Conservation (phyloP, 2,329 filamentous ascomycete species). For the Golovinomyces cichoracearum region DNA sequence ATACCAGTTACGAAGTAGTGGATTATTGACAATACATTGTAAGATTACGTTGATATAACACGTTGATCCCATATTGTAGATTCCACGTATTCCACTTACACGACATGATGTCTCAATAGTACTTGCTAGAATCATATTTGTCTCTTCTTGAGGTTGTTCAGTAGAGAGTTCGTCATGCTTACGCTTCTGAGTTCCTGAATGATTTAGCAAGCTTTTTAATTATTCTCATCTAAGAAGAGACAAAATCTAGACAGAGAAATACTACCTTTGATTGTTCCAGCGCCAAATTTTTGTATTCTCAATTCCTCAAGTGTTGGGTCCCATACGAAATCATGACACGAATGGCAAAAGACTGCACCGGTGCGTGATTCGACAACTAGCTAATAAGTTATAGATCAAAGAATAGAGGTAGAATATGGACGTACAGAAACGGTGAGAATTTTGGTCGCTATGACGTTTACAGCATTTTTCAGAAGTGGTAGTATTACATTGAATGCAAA, state of each 20-base stretch:
- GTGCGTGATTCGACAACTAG: constrained; percentile 53
- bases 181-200: constrained; percentile 35
- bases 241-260: not conserved
- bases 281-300: constrained; percentile 41
- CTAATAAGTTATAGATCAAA: constrained; percentile 3
- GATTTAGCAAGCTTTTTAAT: constrained; percentile 1
- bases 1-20: constrained; percentile 73
- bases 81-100: constrained; percentile 64
- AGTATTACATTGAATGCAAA: constrained; percentile 47
- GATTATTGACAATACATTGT: constrained; percentile 82
- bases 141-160: constrained; percentile 41
- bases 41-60: constrained; percentile 96
- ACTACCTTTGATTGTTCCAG: constrained; percentile 36
- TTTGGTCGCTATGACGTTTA: constrained; percentile 39
- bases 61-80: constrained; percentile 95
- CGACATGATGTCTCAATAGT: constrained; percentile 59
- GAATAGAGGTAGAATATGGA: constrained; percentile 2
- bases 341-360: constrained; percentile 52
- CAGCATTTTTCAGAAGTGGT: constrained; percentile 42
- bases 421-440: constrained; percentile 49
- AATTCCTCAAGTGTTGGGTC: constrained; percentile 57
- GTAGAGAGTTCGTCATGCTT: constrained; percentile 47
- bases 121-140: constrained; percentile 51
- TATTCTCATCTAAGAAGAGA: constrained; percentile 1
- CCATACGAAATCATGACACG: constrained; percentile 62